Evolutionary conservation across 257 asterid genomes (phyloP).

Genomic region (Cynanchum wilfordii): DNA sequence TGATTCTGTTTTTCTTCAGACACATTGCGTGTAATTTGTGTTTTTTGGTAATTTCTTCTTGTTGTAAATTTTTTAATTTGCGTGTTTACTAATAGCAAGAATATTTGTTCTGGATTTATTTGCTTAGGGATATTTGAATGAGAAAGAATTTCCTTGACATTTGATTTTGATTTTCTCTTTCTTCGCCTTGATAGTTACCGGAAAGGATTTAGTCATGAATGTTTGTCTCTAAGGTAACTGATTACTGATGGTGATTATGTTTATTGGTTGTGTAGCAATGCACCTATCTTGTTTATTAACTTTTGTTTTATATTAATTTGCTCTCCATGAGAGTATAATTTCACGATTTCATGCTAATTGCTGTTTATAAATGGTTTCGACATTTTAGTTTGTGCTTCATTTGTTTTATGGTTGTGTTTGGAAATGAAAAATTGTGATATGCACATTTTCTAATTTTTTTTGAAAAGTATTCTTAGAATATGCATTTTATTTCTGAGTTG

Average conservation of each 20-base stretch:
- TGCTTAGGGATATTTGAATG: not conserved
- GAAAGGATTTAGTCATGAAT: not conserved
- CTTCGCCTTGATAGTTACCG: not conserved
- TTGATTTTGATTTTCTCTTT: not conserved
- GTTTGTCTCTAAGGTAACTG: not conserved
- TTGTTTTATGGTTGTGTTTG: not conserved
- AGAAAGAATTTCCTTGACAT: not conserved
- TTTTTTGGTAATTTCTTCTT: not conserved
- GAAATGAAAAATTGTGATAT: not conserved
- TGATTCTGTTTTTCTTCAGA: not conserved
- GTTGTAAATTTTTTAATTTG: not conserved
- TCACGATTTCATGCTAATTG: not conserved
- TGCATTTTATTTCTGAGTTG: not conserved
- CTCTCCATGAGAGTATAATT: not conserved
- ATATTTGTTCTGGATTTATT: not conserved
- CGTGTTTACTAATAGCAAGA: not conserved
- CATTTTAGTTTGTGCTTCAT: not conserved
- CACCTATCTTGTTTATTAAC: not conserved
- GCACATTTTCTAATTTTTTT: not conserved
- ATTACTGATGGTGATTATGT: not conserved
- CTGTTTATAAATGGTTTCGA: not conserved
- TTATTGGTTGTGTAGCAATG: not conserved
- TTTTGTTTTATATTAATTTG: not conserved
- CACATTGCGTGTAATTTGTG: not conserved
- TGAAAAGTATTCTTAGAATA: not conserved